Percentiles rank a stretch among this genome's conserved stretches.
Evolutionary conservation across 2,329 filamentous ascomycete species (phyloP).

Genomic region (Fusarium fujikuroi): DNA sequence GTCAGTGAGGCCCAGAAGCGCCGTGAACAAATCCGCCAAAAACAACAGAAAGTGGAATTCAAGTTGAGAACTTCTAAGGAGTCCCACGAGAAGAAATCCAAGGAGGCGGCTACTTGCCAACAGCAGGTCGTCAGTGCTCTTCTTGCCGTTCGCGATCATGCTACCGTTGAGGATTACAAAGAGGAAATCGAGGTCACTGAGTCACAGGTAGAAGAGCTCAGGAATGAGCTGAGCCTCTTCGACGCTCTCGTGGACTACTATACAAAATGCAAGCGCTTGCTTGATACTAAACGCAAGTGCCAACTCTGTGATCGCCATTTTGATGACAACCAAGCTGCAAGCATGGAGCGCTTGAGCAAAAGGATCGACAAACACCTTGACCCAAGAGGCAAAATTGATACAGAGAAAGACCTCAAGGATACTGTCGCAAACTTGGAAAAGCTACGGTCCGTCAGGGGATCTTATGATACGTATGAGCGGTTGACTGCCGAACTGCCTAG

Average conservation of each 20-base stretch:
- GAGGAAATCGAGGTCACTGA: conserved; percentile 62
- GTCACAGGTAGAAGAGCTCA: conserved; percentile 68
- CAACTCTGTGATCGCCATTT: conserved; percentile 80
- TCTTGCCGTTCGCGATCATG: conserved; percentile 54
- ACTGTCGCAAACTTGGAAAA: conserved; percentile 62
- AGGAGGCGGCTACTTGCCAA: conserved; percentile 71
- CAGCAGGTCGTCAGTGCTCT: conserved; percentile 64
- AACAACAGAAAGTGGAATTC: conserved; percentile 81
- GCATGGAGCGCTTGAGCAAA: conserved; percentile 68
- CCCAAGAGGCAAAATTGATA: conserved; percentile 69
- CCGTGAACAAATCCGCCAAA: conserved; percentile 76
- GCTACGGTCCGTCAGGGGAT: conserved; percentile 70
- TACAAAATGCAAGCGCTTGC: conserved; percentile 70
- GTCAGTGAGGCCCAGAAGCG: conserved; percentile 74
- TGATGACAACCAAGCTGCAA: conserved; percentile 66
- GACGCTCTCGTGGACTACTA: conserved; percentile 79
- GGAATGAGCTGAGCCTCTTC: conserved; percentile 75
- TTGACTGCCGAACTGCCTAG: conserved; percentile 77
- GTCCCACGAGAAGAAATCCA: conserved; percentile 70
- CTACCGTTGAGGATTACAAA: conserved; percentile 64
- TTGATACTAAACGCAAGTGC: conserved; percentile 77
- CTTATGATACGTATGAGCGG: conserved; percentile 79
- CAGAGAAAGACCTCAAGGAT: conserved; percentile 69
- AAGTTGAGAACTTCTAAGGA: conserved; percentile 73
- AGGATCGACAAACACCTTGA: conserved; percentile 73